A percentile compares a stretch with the other conserved stretches of the same genome.
phyloP scores from a whole-genome alignment of 23 red algal genomes.

The Pyropia haitanensis region DNA sequence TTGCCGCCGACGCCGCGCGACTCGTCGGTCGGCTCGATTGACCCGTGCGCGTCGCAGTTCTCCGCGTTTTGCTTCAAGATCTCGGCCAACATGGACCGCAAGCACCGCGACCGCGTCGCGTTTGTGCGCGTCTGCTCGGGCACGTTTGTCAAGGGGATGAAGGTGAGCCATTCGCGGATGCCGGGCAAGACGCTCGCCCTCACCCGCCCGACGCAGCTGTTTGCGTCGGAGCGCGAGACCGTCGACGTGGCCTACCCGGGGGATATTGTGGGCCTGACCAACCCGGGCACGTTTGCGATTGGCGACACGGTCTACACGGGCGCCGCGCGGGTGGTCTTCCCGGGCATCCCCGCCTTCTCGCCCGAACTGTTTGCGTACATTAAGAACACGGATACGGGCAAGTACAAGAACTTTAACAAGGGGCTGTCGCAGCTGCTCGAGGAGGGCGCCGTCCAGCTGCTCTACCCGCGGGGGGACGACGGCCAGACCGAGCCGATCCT shows the following conservation, averaged over 20 bases:
- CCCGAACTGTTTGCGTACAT: constrained; percentile 75
- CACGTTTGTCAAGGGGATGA: constrained; percentile 69
- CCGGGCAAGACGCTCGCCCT: constrained; percentile 54
- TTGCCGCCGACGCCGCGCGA: constrained; percentile 41
- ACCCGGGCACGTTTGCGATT: constrained; percentile 69
- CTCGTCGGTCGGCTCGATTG: constrained; percentile 19
- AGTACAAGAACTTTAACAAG: constrained; percentile 78
- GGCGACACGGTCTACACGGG: constrained; percentile 56
- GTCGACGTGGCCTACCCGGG: constrained; percentile 81
- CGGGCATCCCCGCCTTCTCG: constrained; percentile 62
- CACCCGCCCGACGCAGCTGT: constrained; percentile 61
- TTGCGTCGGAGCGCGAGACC: constrained; percentile 55
- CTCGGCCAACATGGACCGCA: constrained; percentile 75
- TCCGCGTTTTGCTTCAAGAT: constrained; percentile 73
- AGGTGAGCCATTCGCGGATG: constrained; percentile 45
- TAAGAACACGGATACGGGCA: constrained; percentile 57
- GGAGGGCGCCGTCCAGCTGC: constrained; percentile 69
- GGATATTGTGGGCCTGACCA: constrained; percentile 69
- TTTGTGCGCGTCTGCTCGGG: constrained; percentile 62
- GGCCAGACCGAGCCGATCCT: constrained; percentile 63
- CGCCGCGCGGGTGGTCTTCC: constrained; percentile 18
- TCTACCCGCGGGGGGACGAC: constrained; percentile 47
- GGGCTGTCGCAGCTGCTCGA: constrained; percentile 67
- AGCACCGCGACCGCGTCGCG: constrained; percentile 72
- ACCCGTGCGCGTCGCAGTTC: constrained; percentile 29